Conservation (phyloP, 2,329 filamentous ascomycete species). For the Geosmithia morbida region DNA sequence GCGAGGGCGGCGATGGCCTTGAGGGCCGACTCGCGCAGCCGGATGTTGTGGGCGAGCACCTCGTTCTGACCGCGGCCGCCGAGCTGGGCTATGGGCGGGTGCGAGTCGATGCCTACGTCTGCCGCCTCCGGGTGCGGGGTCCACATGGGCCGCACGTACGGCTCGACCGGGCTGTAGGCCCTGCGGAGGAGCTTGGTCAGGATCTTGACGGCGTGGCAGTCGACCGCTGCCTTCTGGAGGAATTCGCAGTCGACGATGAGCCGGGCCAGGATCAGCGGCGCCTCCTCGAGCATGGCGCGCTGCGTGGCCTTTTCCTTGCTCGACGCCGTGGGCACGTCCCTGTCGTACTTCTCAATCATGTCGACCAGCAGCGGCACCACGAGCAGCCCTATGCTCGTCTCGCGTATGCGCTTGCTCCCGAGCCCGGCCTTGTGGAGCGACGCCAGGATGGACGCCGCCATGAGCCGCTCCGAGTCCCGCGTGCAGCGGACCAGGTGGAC, state of each 20-base stretch:
- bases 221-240: conserved; percentile 70
- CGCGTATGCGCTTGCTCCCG: conserved; percentile 43
- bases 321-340: conserved; percentile 17
- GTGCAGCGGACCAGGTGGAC: conserved; percentile 47
- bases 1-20: conserved; percentile 72
- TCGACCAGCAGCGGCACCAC: conserved; percentile 56
- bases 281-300: conserved; percentile 45
- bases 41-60: conserved; percentile 52
- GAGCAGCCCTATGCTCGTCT: conserved; percentile 49
- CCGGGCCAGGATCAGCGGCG: conserved; percentile 62
- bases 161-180: conserved; percentile 31
- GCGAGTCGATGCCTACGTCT: conserved; percentile 17
- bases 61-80: conserved; percentile 48
- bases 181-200: conserved; percentile 33
- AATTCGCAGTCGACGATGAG: conserved; percentile 65
- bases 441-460: conserved; percentile 55
- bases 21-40: conserved; percentile 60
- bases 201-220: conserved; percentile 36
- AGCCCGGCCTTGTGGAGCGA: conserved; percentile 56
- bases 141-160: conserved; percentile 18
- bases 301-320: conserved; percentile 7
- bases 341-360: conserved; percentile 29
- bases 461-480: conserved; percentile 43
- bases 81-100: conserved; percentile 30
- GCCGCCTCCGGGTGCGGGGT: conserved; percentile 14